Base-by-base conservation (phyloP, 805 yeast genomes). In the Ogataea allantospora region DNA sequence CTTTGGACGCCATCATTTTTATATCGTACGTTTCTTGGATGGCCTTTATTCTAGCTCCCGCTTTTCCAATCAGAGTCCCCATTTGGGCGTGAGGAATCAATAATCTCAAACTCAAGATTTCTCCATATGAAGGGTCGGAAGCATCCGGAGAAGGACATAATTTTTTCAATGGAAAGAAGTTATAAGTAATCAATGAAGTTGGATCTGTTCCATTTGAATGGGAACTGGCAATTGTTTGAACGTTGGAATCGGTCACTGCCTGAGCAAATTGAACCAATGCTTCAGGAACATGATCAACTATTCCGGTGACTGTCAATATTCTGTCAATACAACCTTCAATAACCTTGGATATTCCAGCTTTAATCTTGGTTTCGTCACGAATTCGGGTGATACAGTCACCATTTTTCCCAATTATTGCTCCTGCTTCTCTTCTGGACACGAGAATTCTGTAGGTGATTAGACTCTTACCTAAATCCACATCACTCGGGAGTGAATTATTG, bases 11-110 rank as follows among this genome's bases (percentile, higher is more conserved):
- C 38, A 86, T 88, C 76, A 88, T 83, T 56, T 83, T 81, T 35
- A 88, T 87, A 38, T 73, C 67, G 58, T 68, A 80, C 21, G 64
- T 66, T 43, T 78, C 81, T 65, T 85, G 93, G 43, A 88, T 75
- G 27, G 81, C 72, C 66, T 86, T 88, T 56, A 88, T 88, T 57
- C 88, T 74, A 9, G 70, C 66, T 36, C 96, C 96, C 44, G 77
- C 84, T 41, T 83, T 78, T 35, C 96, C 96, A 56, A 88, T 88
- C 30, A 88, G 74, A 7, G 95, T 80, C 26, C 96, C 95, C 78
- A 88, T 80, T 58, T 87, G 95, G 35, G 80, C 72, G 61, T 88
- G 87, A 27, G 96, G 88, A 42, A 88, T 71, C 46, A 88, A 67
- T 30, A 88, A 67, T 55, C 96, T 73, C 52, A 88, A 60, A 23